A percentile compares a stretch with the other conserved stretches of the same genome.
Conservation (phyloP, 148 eudicot genomes). For the Dysphania ambrosioides region DNA sequence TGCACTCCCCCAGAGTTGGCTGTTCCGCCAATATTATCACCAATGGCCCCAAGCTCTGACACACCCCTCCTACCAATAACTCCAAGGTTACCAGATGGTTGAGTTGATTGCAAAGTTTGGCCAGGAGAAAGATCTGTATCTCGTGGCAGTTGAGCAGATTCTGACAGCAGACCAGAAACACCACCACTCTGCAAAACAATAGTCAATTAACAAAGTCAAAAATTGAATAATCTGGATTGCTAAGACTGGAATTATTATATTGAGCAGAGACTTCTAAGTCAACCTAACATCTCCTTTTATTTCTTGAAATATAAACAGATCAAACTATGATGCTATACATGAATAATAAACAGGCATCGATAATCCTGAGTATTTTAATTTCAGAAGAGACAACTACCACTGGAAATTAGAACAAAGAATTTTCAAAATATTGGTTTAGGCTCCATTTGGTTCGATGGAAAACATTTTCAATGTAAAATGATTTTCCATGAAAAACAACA, state of each 20-base stretch:
- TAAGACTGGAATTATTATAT: not conserved
- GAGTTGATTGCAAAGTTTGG: slow-evolving; percentile 73
- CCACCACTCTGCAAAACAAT: slow-evolving; percentile 50
- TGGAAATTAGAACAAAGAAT: not conserved
- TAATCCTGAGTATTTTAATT: too few species aligned
- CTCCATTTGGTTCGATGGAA: too few species aligned
- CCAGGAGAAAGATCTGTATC: slow-evolving; percentile 90
- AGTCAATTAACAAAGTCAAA: not conserved
- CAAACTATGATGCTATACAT: not conserved
- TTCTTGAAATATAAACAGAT: not conserved
- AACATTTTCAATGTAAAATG: too few species aligned
- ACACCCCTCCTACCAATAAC: slow-evolving; percentile 93
- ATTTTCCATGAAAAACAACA: too few species aligned
- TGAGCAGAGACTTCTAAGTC: not conserved
- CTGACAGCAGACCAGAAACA: slow-evolving; percentile 57
- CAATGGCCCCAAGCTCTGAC: slow-evolving; percentile 88
- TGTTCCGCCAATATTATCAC: slow-evolving; percentile 70
- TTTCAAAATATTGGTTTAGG: not conserved
- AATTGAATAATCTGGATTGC: not conserved
- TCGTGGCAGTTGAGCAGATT: slow-evolving; percentile 51
- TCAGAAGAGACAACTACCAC: too few species aligned
- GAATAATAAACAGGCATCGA: too few species aligned
- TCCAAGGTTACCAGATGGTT: slow-evolving; percentile 71
- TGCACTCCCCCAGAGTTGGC: slow-evolving; percentile 59
- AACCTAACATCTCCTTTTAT: not conserved